Percentiles rank a stretch among this genome's conserved stretches.
Conservation (phyloP, 164 flowering plant species). For the Kingdonia uniflora region DNA sequence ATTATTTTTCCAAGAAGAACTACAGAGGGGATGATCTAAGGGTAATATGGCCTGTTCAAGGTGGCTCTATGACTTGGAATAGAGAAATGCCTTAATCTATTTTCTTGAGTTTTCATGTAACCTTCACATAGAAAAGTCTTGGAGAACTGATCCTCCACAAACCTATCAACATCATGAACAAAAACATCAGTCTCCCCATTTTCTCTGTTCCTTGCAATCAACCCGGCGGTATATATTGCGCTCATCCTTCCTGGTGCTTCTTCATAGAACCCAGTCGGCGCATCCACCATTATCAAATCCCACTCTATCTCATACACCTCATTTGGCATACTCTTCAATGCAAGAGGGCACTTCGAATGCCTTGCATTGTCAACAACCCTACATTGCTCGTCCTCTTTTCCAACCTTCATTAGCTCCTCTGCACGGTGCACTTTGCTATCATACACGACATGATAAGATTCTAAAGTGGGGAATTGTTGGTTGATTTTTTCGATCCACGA, state of each 20-base stretch:
- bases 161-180: constrained; percentile 84
- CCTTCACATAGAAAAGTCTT: constrained; percentile 68
- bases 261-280: constrained; percentile 71
- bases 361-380: constrained; percentile 31
- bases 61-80: constrained; percentile 50
- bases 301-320: constrained; percentile 58
- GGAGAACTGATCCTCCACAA: constrained; percentile 66
- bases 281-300: constrained; percentile 96
- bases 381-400: constrained; percentile 38
- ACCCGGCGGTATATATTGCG: constrained; percentile 74
- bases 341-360: constrained; percentile 44
- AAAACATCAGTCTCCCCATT: constrained; percentile 76
- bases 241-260: constrained; percentile 94
- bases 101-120: constrained; percentile 51
- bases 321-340: constrained; percentile 47
- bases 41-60: constrained; percentile 41
- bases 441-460: constrained; percentile 57
- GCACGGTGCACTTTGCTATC: constrained; percentile 55
- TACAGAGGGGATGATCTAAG: constrained; percentile 15
- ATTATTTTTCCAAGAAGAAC: too few relatives aligned
- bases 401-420: constrained; percentile 38
- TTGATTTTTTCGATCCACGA: constrained; percentile 58
- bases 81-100: constrained; percentile 63
- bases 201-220: constrained; percentile 73
- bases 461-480: constrained; percentile 39